A percentile compares a stretch with the other conserved stretches of the same genome.
These are phyloP conservation scores for Adansonia gregorii DNA, from an alignment of 441 rosid genomes.

Conservation along the genomic window DNA sequence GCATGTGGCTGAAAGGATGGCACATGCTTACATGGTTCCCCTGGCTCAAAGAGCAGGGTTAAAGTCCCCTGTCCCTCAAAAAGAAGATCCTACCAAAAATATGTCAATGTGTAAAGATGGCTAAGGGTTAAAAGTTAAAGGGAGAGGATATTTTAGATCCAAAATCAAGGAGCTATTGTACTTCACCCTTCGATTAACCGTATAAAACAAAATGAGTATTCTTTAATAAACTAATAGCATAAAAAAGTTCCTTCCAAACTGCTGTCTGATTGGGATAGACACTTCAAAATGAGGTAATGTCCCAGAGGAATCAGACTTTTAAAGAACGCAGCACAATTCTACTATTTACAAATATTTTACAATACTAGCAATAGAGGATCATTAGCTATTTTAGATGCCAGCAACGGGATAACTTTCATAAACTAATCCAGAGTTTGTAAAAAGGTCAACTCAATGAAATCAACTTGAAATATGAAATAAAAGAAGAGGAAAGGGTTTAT, in stretches of 20 bases:
- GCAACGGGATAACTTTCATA: not conserved
- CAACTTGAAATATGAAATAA: not conserved
- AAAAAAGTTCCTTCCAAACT: conserved; percentile 16
- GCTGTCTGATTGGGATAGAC: not conserved
- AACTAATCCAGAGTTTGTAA: not conserved
- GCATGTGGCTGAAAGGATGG: not conserved
- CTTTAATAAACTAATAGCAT: not conserved
- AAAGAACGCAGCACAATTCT: not conserved
- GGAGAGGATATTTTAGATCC: not conserved
- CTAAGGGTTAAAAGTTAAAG: not conserved
- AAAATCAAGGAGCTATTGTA: not conserved
- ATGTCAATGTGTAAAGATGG: not conserved
- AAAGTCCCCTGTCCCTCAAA: not conserved
- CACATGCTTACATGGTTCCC: not conserved
- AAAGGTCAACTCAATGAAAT: not conserved
- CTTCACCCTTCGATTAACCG: not conserved
- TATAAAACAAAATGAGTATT: not conserved
- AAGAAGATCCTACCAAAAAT: not conserved
- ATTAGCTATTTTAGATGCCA: conserved; percentile 7
- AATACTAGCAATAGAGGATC: not conserved
- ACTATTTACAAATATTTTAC: not conserved
- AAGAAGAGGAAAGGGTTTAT: conserved; percentile 18
- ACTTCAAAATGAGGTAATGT: conserved; percentile 4
- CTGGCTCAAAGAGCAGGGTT: not conserved
- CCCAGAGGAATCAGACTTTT: not conserved